Percentiles rank a stretch among this genome's conserved stretches.
Evolutionary conservation across 176 grass and related monocot genomes (phyloP).

Genomic region (Miscanthus lutarioriparius): DNA sequence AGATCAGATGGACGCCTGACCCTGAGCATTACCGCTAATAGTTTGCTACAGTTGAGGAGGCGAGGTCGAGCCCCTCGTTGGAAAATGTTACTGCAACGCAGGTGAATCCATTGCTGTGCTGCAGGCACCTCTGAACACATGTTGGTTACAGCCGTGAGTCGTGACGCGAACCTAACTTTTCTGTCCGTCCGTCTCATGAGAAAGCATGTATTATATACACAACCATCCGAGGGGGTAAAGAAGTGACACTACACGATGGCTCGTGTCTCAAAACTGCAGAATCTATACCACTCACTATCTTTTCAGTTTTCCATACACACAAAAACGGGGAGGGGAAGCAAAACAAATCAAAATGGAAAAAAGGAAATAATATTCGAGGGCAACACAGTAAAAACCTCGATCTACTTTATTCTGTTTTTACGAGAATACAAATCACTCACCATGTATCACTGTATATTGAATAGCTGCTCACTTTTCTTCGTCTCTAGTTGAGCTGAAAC

Average conservation of each 20-base stretch:
- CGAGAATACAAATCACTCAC: slow-evolving; percentile 46
- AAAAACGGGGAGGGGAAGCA: not conserved
- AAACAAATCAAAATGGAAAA: slow-evolving; percentile 25
- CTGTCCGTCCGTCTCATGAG: not conserved
- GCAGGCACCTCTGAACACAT: not conserved
- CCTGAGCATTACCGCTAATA: no score
- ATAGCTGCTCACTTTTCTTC: slow-evolving; percentile 12
- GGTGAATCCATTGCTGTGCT: not conserved
- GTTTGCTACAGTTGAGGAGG: no score
- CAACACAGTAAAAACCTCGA: slow-evolving; percentile 44
- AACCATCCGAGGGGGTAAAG: not conserved
- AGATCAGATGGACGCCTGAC: no score
- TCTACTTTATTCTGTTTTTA: slow-evolving; percentile 44
- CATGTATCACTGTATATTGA: slow-evolving; percentile 33
- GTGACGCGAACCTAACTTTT: not conserved
- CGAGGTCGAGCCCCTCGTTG: no score
- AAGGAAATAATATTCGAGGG: slow-evolving; percentile 53
- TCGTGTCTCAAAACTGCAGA: slow-evolving; percentile 35
- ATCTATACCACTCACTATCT: slow-evolving; percentile 64
- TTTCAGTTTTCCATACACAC: slow-evolving; percentile 58
- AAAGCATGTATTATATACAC: not conserved
- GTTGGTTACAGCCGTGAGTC: not conserved
- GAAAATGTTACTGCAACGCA: not conserved
- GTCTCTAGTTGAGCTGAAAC: slow-evolving; percentile 60
- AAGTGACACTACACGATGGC: not conserved